Conservation (phyloP, 1,284 basidiomycete species). For the Tylopilus sp. region DNA sequence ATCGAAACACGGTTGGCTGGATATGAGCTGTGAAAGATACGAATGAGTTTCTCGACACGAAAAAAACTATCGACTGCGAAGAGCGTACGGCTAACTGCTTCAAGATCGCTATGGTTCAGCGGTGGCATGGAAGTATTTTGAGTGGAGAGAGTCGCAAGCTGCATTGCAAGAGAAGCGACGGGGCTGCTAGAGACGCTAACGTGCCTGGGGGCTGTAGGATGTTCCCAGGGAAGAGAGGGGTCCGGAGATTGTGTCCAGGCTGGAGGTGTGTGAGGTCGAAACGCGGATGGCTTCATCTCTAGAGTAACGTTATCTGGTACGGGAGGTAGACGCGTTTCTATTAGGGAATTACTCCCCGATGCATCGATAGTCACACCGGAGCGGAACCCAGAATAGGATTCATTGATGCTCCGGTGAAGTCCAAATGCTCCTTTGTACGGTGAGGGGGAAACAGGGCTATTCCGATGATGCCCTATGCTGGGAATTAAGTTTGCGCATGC, state of each 20-base stretch:
- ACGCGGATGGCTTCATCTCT: background rate
- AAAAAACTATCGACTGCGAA: slow-evolving; percentile 1
- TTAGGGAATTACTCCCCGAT: background rate
- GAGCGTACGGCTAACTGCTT: slow-evolving; percentile 24
- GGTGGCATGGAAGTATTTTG: slow-evolving; percentile 13
- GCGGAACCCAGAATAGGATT: background rate
- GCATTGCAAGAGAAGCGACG: slow-evolving; percentile 1
- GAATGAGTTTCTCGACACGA: slow-evolving; percentile 12
- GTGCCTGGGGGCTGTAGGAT: slow-evolving; percentile 12
- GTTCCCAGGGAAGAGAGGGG: slow-evolving; percentile 7
- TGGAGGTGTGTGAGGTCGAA: background rate
- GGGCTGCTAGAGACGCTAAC: background rate
- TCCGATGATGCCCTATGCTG: slow-evolving; percentile 13
- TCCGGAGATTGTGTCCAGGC: slow-evolving; percentile 11
- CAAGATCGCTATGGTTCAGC: slow-evolving; percentile 1
- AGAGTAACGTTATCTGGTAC: slow-evolving; percentile 13
- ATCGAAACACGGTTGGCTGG: slow-evolving; percentile 21
- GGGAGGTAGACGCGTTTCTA: slow-evolving; percentile 8
- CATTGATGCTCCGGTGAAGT: background rate
- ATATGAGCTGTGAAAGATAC: slow-evolving; percentile 20
- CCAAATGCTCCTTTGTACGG: slow-evolving; percentile 2
- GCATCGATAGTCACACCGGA: background rate
- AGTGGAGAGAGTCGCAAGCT: background rate
- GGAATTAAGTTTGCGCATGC: background rate
- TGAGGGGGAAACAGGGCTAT: background rate